These are phyloP conservation scores for Plantago ovata DNA, from an alignment of 257 asterid genomes.

Conservation along the genomic window DNA sequence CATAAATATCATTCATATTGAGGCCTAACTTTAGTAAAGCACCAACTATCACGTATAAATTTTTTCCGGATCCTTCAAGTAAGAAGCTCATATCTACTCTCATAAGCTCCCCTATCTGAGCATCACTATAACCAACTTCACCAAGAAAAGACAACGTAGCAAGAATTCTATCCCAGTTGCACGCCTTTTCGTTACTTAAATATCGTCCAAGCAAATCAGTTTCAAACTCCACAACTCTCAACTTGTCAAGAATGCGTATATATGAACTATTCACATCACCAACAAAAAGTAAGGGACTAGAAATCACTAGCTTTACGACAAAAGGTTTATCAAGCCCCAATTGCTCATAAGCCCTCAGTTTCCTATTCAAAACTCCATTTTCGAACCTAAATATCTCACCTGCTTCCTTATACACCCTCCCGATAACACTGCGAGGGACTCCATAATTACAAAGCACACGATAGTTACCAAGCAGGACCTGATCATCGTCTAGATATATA, in stretches of 20 bases:
- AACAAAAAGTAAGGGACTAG: constrained; percentile 62
- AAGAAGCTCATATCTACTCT: constrained; percentile 48
- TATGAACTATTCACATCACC: constrained; percentile 46
- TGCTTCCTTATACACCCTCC: constrained; percentile 72
- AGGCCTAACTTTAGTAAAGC: constrained; percentile 72
- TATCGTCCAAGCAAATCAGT: constrained; percentile 65
- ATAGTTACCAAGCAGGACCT: constrained; percentile 57
- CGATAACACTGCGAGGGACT: constrained; percentile 65
- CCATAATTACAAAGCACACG: constrained; percentile 70
- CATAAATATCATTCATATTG: constrained; percentile 38
- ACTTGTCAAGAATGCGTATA: constrained; percentile 45
- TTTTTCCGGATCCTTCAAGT: constrained; percentile 77
- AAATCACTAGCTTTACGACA: constrained; percentile 56
- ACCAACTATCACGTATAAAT: constrained; percentile 52
- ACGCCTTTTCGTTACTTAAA: constrained; percentile 41
- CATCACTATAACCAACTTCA: constrained; percentile 58
- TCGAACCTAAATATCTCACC: constrained; percentile 46
- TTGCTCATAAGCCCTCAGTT: constrained; percentile 57
- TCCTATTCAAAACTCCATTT: constrained; percentile 39
- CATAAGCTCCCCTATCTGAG: constrained; percentile 39
- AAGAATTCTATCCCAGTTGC: constrained; percentile 61
- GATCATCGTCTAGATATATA: constrained; percentile 66
- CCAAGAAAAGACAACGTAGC: constrained; percentile 51
- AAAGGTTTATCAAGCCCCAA: constrained; percentile 59
- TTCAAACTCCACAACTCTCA: constrained; percentile 46